A percentile compares a stretch with the other conserved stretches of the same genome.
Conservation (phyloP, 208 protist species). For the Angomonas desouzai region DNA sequence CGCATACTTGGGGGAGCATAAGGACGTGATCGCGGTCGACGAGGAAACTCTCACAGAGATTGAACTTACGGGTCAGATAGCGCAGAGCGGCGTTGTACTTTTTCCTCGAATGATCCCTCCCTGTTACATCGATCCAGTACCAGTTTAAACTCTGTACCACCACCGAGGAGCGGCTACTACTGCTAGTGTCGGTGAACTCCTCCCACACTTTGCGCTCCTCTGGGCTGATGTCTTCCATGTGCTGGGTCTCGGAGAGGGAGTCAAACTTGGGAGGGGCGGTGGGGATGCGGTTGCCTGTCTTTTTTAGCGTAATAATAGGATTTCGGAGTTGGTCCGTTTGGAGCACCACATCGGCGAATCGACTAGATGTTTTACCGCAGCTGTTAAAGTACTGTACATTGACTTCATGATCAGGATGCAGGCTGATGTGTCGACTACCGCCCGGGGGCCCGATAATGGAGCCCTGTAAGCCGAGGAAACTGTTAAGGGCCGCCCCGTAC, state of each 20-base stretch:
- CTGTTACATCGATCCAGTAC: constrained; percentile 85
- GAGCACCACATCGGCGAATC: constrained; percentile 66
- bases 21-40: constrained; percentile 75
- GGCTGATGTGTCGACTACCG: constrained; percentile 15
- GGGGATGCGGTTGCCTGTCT: constrained; percentile 9
- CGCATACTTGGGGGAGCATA: constrained; percentile 70
- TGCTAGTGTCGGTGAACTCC: constrained; percentile 22
- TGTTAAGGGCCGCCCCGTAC: constrained; percentile 46
- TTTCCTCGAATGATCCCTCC: constrained; percentile 47
- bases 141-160: constrained; percentile 85
- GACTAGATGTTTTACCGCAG: constrained; percentile 38
- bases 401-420: constrained; percentile 51
- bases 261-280: background rate
- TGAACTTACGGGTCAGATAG: constrained; percentile 60
- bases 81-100: constrained; percentile 63
- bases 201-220: constrained; percentile 32
- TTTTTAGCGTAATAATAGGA: constrained; percentile 54
- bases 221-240: constrained; percentile 10
- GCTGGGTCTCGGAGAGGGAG: constrained; percentile 13
- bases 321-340: constrained; percentile 50
- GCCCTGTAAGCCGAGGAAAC: constrained; percentile 9
- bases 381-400: constrained; percentile 80
- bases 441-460: constrained; percentile 7
- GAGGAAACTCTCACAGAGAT: constrained; percentile 75
- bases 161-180: constrained; percentile 33